phyloP scores from a whole-genome alignment of 176 grass and related monocot species.

The Oryza coarctata region DNA sequence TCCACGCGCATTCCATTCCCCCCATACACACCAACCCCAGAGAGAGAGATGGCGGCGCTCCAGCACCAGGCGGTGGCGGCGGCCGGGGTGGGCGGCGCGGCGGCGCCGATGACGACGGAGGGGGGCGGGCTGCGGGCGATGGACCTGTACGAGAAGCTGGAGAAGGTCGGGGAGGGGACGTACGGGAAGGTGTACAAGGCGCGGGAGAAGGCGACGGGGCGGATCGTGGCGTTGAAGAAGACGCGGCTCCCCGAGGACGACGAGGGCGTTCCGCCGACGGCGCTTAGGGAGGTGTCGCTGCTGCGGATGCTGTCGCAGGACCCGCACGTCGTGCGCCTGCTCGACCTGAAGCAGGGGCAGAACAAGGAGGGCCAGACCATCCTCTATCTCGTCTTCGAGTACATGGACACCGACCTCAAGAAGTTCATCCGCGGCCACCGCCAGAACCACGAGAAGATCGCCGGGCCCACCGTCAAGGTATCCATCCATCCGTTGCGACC shows the following conservation, averaged over 20 bases:
- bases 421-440: slow-evolving; percentile 87
- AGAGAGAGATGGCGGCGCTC: slow-evolving; percentile 30
- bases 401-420: slow-evolving; percentile 99
- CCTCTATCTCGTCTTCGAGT: slow-evolving; percentile 97
- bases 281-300: slow-evolving; percentile 91
- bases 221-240: slow-evolving; percentile 98
- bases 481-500: neutral
- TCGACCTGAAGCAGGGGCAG: slow-evolving; percentile 92
- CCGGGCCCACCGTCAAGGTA: slow-evolving; percentile 67
- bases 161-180: slow-evolving; percentile 99
- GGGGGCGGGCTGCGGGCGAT: slow-evolving; percentile 58
- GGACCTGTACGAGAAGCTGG: slow-evolving; percentile 99
- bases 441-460: slow-evolving; percentile 59
- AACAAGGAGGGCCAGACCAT: slow-evolving; percentile 94
- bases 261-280: slow-evolving; percentile 95
- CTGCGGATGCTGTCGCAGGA: slow-evolving; percentile 97
- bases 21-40: neutral
- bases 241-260: slow-evolving; percentile 96
- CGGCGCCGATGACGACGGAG: neutral
- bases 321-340: slow-evolving; percentile 77
- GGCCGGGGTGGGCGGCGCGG: neutral
- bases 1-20: neutral
- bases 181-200: slow-evolving; percentile 99
- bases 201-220: slow-evolving; percentile 86
- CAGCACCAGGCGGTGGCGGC: slow-evolving; percentile 25